Conservation (phyloP, 768 basidiomycete species). For the Ramaria sp. region DNA sequence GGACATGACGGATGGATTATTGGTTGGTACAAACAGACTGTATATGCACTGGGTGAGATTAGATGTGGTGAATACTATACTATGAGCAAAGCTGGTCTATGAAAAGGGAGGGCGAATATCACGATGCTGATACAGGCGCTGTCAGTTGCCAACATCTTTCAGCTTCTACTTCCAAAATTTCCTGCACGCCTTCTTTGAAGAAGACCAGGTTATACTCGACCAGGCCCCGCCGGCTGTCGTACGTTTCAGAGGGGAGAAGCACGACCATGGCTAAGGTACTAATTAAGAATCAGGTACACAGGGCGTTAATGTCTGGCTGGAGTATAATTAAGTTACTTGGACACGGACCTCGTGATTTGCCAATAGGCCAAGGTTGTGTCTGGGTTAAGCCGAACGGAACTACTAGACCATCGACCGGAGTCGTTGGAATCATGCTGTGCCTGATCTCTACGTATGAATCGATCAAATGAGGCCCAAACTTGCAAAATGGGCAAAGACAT, state of each 20-base stretch:
- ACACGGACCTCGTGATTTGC: slow-evolving; percentile 52
- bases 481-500: slow-evolving; percentile 8
- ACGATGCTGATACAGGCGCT: background rate
- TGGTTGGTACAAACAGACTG: no score
- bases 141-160: background rate
- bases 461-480: background rate
- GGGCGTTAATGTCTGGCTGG: no score
- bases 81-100: no score
- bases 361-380: slow-evolving; percentile 81
- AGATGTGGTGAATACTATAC: no score
- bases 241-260: slow-evolving; percentile 61
- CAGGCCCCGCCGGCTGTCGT: slow-evolving; percentile 60
- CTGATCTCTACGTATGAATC: background rate
- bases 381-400: slow-evolving; percentile 35
- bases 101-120: no score
- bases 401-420: slow-evolving; percentile 6
- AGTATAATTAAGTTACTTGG: no score
- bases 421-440: slow-evolving; percentile 13
- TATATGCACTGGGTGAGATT: no score
- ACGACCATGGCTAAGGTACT: slow-evolving; percentile 35
- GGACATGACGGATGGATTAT: no score
- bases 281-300: background rate
- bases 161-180: slow-evolving; percentile 65
- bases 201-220: slow-evolving; percentile 84
- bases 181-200: slow-evolving; percentile 73